Conservation (phyloP, 2,329 filamentous ascomycete genomes). For the Talaromyces islandicus region DNA sequence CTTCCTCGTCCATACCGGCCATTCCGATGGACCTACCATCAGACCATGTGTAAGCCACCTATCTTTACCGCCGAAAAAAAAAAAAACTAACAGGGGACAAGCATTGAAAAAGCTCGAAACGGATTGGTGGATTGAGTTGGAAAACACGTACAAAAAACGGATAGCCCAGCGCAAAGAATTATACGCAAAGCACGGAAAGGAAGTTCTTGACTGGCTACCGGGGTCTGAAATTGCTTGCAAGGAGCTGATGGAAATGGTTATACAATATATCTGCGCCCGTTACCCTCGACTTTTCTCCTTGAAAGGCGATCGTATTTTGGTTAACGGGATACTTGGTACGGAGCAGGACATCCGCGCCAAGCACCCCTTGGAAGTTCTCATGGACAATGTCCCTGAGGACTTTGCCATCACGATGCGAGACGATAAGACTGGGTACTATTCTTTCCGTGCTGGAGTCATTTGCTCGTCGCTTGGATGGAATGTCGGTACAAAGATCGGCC, state of each 20-base stretch:
- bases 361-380: conserved; percentile 62
- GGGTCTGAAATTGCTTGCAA: conserved; percentile 75
- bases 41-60: conserved; percentile 73
- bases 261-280: conserved; percentile 72
- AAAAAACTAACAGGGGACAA: conserved; percentile 26
- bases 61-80: background rate
- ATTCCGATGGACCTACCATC: conserved; percentile 78
- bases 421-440: conserved; percentile 64
- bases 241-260: conserved; percentile 78
- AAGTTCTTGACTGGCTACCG: conserved; percentile 62
- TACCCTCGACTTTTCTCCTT: conserved; percentile 72
- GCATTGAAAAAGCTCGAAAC: conserved; percentile 71
- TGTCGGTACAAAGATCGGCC: conserved; percentile 65
- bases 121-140: conserved; percentile 87
- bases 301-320: conserved; percentile 50
- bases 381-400: conserved; percentile 78
- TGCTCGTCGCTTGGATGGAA: conserved; percentile 81
- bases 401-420: conserved; percentile 72
- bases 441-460: conserved; percentile 68
- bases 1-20: conserved; percentile 70
- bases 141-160: conserved; percentile 62
- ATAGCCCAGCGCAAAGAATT: conserved; percentile 64
- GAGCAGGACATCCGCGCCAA: conserved; percentile 55
- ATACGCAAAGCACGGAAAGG: conserved; percentile 56
- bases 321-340: conserved; percentile 63